A percentile compares a stretch with the other conserved stretches of the same genome.
Conservation (phyloP, 1,284 basidiomycete genomes). For the Cryptococcus sp. region DNA sequence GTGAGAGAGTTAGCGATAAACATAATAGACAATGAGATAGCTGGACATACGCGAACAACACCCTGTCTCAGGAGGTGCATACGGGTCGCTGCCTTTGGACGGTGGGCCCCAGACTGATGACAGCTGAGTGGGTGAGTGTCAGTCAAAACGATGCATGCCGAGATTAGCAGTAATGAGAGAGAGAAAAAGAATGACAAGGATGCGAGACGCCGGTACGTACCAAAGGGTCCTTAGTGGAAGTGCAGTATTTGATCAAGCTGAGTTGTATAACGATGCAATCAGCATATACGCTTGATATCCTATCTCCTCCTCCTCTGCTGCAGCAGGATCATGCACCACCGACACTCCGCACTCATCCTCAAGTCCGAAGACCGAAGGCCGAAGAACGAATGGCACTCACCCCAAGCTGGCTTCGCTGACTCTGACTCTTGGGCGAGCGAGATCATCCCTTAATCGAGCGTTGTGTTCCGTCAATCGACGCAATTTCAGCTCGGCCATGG, state of each 20-base stretch:
- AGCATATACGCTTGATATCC: not conserved
- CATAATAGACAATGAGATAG: not conserved
- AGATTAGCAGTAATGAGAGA: constrained; percentile 10
- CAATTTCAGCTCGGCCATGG: constrained; percentile 96
- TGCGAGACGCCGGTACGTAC: constrained; percentile 55
- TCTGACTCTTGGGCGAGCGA: constrained; percentile 79
- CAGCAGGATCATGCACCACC: not conserved
- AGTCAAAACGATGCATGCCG: constrained; percentile 8
- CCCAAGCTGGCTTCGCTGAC: constrained; percentile 88
- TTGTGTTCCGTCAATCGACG: constrained; percentile 91
- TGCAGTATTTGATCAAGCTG: constrained; percentile 85
- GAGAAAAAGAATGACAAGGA: constrained; percentile 8
- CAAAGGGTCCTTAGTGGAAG: constrained; percentile 82
- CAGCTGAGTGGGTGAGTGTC: constrained; percentile 57
- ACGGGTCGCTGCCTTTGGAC: constrained; percentile 66
- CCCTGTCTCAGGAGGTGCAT: constrained; percentile 32
- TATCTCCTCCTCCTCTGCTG: not conserved
- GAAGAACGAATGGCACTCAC: constrained; percentile 57
- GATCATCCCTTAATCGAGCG: constrained; percentile 82
- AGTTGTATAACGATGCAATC: not conserved
- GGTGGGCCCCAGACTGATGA: constrained; percentile 93
- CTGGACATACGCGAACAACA: constrained; percentile 38
- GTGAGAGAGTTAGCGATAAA: not conserved
- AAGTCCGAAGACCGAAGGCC: not conserved
- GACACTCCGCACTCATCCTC: not conserved